These are phyloP conservation scores for Kentomonas sorsogonicus DNA, from an alignment of 208 protist genomes.

Conservation along the genomic window DNA sequence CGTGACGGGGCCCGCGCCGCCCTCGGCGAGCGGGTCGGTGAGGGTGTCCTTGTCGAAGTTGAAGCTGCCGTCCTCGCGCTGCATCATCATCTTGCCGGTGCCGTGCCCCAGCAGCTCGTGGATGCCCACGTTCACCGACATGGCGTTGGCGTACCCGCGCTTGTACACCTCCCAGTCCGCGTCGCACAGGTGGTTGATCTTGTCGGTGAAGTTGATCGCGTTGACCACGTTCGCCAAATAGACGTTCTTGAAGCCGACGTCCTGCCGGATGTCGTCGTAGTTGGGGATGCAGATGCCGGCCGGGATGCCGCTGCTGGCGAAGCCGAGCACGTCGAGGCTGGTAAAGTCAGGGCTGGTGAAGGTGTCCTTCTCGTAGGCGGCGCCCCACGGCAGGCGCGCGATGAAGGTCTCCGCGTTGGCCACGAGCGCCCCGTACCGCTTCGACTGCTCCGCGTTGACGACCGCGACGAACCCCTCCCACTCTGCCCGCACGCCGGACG, in stretches of 20 bases:
- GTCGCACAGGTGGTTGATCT: slow-evolving; percentile 65
- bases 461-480: slow-evolving; percentile 92
- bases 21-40: slow-evolving; percentile 68
- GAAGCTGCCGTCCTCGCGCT: slow-evolving; percentile 48
- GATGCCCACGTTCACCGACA: slow-evolving; percentile 90
- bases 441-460: slow-evolving; percentile 84
- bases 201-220: slow-evolving; percentile 54
- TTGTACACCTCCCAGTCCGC: slow-evolving; percentile 84
- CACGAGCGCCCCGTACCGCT: slow-evolving; percentile 69
- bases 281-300: slow-evolving; percentile 91
- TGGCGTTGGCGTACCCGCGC: slow-evolving; percentile 34
- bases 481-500: slow-evolving; percentile 83
- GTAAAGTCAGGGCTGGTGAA: slow-evolving; percentile 92
- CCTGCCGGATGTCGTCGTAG: slow-evolving; percentile 87
- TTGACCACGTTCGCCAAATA: slow-evolving; percentile 85
- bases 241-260: slow-evolving; percentile 93
- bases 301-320: slow-evolving; percentile 84
- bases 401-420: slow-evolving; percentile 68
- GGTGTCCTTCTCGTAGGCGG: slow-evolving; percentile 82
- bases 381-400: slow-evolving; percentile 74
- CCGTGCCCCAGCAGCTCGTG: slow-evolving; percentile 94
- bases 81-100: slow-evolving; percentile 78
- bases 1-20: slow-evolving; percentile 53
- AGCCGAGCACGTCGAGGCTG: slow-evolving; percentile 86
- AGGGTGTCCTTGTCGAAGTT: slow-evolving; percentile 66